These are phyloP conservation scores for Psilocybe mexicana DNA, from an alignment of 1,284 basidiomycete genomes.

Conservation along the genomic window DNA sequence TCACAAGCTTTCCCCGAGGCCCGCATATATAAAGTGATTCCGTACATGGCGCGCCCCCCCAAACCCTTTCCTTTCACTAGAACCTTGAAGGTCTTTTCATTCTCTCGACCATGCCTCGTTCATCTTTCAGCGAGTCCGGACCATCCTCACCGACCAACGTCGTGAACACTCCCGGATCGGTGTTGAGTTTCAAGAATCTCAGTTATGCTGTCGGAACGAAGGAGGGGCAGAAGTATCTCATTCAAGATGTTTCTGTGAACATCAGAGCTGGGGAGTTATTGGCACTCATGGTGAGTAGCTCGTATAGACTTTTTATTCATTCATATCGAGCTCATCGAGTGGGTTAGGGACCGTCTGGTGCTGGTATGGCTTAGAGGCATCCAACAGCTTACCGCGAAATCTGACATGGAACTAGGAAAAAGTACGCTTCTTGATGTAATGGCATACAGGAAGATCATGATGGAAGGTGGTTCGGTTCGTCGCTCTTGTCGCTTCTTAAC, in stretches of 20 bases:
- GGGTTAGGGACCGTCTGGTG: constrained; percentile 50
- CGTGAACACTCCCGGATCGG: constrained; percentile 11
- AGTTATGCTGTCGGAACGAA: constrained; percentile 26
- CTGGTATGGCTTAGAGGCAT: constrained; percentile 42
- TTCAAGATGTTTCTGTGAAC: constrained; percentile 42
- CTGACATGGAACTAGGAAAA: constrained; percentile 30
- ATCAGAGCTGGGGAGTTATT: constrained; percentile 42
- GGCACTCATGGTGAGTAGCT: constrained; percentile 41
- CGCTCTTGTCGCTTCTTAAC: neutral
- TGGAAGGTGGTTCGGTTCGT: constrained; percentile 34
- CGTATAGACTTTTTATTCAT: neutral
- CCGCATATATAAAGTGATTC: neutral
- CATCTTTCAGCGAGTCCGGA: neutral
- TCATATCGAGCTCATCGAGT: constrained; percentile 4
- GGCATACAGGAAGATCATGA: constrained; percentile 36
- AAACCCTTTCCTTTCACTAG: neutral
- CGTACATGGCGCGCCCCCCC: neutral
- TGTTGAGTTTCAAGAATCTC: constrained; percentile 29
- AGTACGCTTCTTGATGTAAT: constrained; percentile 44
- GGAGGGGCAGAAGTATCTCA: constrained; percentile 25
- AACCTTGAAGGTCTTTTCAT: neutral
- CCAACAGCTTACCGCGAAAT: constrained; percentile 24
- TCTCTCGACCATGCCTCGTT: no score
- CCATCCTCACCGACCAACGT: neutral
- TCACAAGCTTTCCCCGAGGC: neutral